Base-by-base conservation (phyloP, 768 basidiomycete genomes). In the Pilatotrama ljubarskyi region DNA sequence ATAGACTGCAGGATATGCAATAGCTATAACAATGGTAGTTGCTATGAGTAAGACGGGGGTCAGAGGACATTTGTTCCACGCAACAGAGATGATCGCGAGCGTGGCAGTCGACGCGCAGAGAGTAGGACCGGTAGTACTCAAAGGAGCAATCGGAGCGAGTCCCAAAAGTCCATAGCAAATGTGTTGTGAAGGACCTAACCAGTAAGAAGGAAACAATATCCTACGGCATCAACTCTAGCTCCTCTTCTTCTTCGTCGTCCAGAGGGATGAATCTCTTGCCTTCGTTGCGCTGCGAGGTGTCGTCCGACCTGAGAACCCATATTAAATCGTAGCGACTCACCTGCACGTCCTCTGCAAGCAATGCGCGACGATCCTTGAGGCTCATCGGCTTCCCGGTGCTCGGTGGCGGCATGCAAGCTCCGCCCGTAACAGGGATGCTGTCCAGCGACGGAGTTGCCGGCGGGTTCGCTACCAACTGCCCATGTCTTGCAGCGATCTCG, bases 171-270 rank as follows among this genome's bases (percentile, higher is more conserved):
- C 38, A 40, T n/a, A 40, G n/a, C n/a, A n/a, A n/a, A n/a, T n/a
- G n/a, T n/a, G n/a, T n/a, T n/a, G n/a, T n/a, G n/a, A n/a, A n/a
- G n/a, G n/a, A n/a, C 29, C 29, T 8, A 3, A n/a, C 48, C 17
- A 11, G 15, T 2, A 14, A 20, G 20, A 15, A 35, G 18, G 48
- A 11, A 35, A 0, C 1, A 24, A 32, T 11, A 18, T 15, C 14
- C 22, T 49, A 60, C 15, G 32, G 17, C 24, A 41, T 22, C 22
- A 48, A 15, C 8, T 55, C 37, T n/a, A 64, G 53, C 17, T 66
- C 71, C 0, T 70, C 72, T 2, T 73, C 72, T n/a, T 70, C 72
- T 26, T 71, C 69, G 24, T 73, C 69, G 29, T 69, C 65, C 6
- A 69, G 55, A 13, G 65, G 53, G 0, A 73, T 71, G 58, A 71